Evolutionary conservation across 1,139 yeast genomes (phyloP), one percentile per base, ranked within the genome.

Genomic region (Candida tropicalis): DNA sequence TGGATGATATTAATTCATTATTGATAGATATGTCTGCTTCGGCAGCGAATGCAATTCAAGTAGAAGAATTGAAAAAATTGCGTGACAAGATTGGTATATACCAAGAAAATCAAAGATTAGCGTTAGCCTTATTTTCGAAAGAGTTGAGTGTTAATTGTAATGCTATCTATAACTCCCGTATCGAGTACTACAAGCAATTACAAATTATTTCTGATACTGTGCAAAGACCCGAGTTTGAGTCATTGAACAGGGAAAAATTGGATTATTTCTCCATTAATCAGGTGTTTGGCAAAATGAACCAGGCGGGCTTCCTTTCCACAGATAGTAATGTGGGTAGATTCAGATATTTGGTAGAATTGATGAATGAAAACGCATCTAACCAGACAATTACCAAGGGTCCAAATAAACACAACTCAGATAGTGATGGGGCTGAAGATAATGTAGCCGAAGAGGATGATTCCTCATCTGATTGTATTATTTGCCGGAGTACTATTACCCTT

Each of bases 161-260:
- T 51, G 75, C 77, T 23, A 75, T 87, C 0, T 91, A 84, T 63
- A 93, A 93, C 61, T 70, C 84, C 5, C 80, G 95, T 46, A 76
- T 91, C 38, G 88, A 79, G 37, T 93, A 90, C 60, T 93, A 83
- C 65, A 82, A 83, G 53, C 93, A 88, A 50, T 73, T 93, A 37
- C 99, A 93, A 61, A 84, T 76, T 43, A 77, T 91, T 26, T 89
- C 97, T 0, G 98, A 93, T 61, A 82, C 82, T 40, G 90, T 89
- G 13, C 70, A 64, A 47, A 56, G 68, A 16, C 58, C 62, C 9
- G 54, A 52, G 1, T 65, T 55, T 43, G 44, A 47, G 6, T 50
- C 62, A 40, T 36, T 43, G 16, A 43, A 52, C 12, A 54, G 64
- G 38, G 60, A 58, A 2, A 40, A 53, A 2, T 47, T 65, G 29